Conservation (phyloP, 2,329 filamentous ascomycete species). For the Amesomyces nigricolor region DNA sequence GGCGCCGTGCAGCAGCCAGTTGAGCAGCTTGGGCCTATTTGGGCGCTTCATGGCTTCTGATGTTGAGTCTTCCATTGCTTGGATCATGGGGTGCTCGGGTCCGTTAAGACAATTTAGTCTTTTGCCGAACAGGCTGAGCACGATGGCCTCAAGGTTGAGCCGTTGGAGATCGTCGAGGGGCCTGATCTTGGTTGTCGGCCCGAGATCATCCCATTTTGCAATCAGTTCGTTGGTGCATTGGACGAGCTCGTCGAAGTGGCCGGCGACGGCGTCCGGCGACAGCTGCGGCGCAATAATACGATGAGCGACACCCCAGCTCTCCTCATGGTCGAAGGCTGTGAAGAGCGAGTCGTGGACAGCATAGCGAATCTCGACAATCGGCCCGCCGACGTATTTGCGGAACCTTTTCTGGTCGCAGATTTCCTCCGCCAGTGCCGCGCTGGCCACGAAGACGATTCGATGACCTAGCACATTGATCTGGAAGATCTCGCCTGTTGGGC, state of each 20-base stretch:
- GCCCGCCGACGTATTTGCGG: constrained; percentile 49
- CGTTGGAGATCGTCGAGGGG: constrained; percentile 47
- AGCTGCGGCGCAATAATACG: constrained; percentile 47
- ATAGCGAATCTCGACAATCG: constrained; percentile 47
- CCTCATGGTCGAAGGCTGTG: constrained; percentile 45
- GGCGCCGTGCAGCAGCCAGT: constrained; percentile 45
- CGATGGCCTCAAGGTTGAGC: constrained; percentile 47
- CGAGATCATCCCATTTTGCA: constrained; percentile 42
- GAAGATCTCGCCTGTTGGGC: constrained; percentile 38
- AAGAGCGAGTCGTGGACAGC: constrained; percentile 48
- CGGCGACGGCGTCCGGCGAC: constrained; percentile 30
- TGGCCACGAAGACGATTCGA: constrained; percentile 38
- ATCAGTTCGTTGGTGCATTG: constrained; percentile 45
- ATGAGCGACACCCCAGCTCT: constrained; percentile 46
- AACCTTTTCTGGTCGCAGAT: constrained; percentile 49
- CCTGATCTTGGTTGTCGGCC: constrained; percentile 35
- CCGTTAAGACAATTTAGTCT: constrained; percentile 43
- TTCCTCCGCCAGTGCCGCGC: constrained; percentile 38
- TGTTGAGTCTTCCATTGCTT: constrained; percentile 50
- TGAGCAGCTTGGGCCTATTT: constrained; percentile 46
- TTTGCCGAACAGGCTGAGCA: constrained; percentile 47
- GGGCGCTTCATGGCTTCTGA: constrained; percentile 52
- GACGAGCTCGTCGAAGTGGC: constrained; percentile 44
- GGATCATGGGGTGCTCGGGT: constrained; percentile 43
- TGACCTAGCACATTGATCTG: constrained; percentile 39